Percentiles rank a stretch among this genome's conserved stretches.
phyloP scores from a whole-genome alignment of 768 basidiomycete genomes.

The Collybia mongolica region DNA sequence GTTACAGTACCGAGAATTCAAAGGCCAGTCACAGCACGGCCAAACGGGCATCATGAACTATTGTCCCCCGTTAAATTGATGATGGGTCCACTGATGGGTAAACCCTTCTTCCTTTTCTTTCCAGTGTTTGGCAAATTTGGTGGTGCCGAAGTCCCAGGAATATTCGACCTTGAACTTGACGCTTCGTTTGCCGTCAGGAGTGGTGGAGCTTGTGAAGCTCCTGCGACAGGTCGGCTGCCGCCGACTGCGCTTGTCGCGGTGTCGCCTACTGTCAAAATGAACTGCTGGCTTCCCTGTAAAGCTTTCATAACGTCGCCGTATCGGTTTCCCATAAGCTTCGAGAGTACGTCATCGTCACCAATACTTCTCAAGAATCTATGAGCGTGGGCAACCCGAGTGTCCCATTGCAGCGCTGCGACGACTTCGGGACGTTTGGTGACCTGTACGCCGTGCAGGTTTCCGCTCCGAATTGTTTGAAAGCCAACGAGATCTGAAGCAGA shows the following conservation, averaged over 20 bases:
- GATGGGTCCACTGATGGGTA: constrained; percentile 14
- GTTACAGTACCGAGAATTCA: too few species aligned
- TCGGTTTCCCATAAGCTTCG: constrained; percentile 27
- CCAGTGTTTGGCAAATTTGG: background rate
- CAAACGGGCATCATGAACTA: constrained; percentile 7
- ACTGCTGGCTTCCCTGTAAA: constrained; percentile 19
- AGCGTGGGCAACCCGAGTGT: constrained; percentile 19
- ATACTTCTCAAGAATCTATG: constrained; percentile 24
- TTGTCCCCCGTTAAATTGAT: constrained; percentile 22
- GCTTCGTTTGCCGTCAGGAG: constrained; percentile 11
- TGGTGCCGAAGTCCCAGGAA: constrained; percentile 5
- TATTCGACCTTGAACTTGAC: constrained; percentile 4
- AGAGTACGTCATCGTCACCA: constrained; percentile 22
- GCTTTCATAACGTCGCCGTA: constrained; percentile 28
- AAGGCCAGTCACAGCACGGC: too few species aligned
- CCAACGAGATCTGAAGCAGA: constrained; percentile 22
- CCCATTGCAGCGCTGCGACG: constrained; percentile 19
- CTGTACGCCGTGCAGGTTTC: constrained; percentile 24
- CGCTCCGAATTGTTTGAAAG: constrained; percentile 18
- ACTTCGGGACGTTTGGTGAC: constrained; percentile 25
- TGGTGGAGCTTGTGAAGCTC: background rate
- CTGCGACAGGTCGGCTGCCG: constrained; percentile 7
- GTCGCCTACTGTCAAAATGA: constrained; percentile 9
- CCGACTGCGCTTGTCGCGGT: background rate
- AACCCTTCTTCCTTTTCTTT: constrained; percentile 18